Percentiles rank a stretch among this genome's conserved stretches.
phyloP scores from a whole-genome alignment of 2,329 filamentous ascomycete genomes.

The Penicillium frequentans region DNA sequence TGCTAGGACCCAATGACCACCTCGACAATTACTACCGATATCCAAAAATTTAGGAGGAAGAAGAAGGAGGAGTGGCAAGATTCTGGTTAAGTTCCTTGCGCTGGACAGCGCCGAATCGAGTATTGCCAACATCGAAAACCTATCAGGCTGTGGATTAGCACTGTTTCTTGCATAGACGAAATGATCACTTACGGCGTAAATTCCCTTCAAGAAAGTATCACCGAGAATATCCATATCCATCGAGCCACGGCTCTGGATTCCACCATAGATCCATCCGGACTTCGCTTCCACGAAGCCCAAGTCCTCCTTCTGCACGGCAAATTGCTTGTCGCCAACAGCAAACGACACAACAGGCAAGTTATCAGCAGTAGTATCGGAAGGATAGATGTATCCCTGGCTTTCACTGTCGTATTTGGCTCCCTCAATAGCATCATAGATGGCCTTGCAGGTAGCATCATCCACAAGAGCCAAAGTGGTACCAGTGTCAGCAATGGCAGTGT shows the following conservation, averaged over 20 bases:
- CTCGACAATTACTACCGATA: too few species aligned
- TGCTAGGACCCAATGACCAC: too few species aligned
- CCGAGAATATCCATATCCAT: constrained; percentile 64
- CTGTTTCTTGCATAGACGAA: background rate
- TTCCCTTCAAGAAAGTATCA: constrained; percentile 63
- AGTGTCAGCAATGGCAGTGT: constrained; percentile 70
- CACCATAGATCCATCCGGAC: constrained; percentile 60
- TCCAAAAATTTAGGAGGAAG: background rate
- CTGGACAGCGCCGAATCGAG: constrained; percentile 60
- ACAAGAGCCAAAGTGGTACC: constrained; percentile 69
- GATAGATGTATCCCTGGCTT: constrained; percentile 66
- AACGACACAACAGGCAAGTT: constrained; percentile 63
- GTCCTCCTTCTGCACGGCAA: constrained; percentile 63
- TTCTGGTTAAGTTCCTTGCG: constrained; percentile 45
- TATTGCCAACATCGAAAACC: constrained; percentile 65
- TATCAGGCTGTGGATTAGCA: constrained; percentile 22
- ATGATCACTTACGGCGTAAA: constrained; percentile 58
- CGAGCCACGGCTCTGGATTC: constrained; percentile 63
- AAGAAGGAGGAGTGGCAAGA: constrained; percentile 8
- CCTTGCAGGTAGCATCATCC: constrained; percentile 60
- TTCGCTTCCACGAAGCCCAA: constrained; percentile 59
- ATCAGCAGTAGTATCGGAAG: constrained; percentile 51
- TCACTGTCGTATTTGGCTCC: constrained; percentile 57
- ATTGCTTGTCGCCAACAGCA: constrained; percentile 62
- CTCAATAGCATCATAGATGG: constrained; percentile 64